Conservation (phyloP, 148 eudicot genomes). For the Vaccinium darrowii region DNA sequence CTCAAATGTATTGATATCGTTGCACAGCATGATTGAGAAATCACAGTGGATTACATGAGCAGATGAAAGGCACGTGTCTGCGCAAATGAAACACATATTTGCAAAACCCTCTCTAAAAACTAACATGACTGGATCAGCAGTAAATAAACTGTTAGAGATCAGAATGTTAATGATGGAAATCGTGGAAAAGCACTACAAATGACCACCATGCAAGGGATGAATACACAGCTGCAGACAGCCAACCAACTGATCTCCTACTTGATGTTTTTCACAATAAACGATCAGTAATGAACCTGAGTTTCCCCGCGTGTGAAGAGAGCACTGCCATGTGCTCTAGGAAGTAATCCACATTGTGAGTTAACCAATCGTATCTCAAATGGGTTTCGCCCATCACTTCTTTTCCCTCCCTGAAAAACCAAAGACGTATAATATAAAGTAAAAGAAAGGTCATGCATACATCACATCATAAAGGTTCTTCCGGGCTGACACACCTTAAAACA, state of each 20-base stretch:
- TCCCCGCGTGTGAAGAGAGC: constrained; percentile 99
- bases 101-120: neutral
- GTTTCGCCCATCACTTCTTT: constrained; percentile 96
- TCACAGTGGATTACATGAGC: neutral
- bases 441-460: neutral
- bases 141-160: neutral
- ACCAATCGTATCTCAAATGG: constrained; percentile 73
- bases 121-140: neutral
- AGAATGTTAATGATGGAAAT: neutral
- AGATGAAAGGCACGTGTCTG: neutral
- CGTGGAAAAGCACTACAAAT: constrained; percentile 5
- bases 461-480: neutral
- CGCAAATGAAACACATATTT: neutral
- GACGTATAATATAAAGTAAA: constrained; percentile 10
- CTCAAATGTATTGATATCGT: neutral
- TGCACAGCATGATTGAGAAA: neutral
- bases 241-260: neutral
- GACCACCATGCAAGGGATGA: neutral
- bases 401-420: constrained; percentile 62
- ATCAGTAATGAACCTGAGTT: constrained; percentile 72
- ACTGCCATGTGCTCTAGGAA: constrained; percentile 99
- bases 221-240: neutral
- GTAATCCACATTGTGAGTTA: constrained; percentile 82
- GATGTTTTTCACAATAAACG: neutral
- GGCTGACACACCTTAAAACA: neutral